Evolutionary conservation across 192 early-diverging fungal species (phyloP).

Genomic region (Nowakowskiella sp.): DNA sequence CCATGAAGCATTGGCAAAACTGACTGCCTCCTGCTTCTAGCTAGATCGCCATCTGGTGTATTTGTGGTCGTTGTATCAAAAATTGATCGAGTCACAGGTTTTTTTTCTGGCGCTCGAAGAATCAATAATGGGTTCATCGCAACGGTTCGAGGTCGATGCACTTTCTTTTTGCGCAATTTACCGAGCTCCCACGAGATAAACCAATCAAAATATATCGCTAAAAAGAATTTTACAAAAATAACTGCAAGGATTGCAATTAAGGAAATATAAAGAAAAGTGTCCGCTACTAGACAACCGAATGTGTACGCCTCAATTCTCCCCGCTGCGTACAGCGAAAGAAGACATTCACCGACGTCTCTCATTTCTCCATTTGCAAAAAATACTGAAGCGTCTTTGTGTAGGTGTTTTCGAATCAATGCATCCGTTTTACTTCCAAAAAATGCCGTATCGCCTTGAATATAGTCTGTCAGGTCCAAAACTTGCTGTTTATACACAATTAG

Average conservation of each 20-base stretch:
- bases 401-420: slow-evolving; percentile 8
- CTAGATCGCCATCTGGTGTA: no score
- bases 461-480: slow-evolving; percentile 28
- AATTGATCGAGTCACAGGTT: no score
- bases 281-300: slow-evolving; percentile 24
- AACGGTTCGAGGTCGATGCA: background rate
- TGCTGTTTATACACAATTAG: slow-evolving; percentile 22
- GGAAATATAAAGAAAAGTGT: slow-evolving; percentile 29
- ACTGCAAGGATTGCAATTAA: slow-evolving; percentile 27
- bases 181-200: slow-evolving; percentile 70
- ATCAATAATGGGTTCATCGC: no score
- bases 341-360: slow-evolving; percentile 15
- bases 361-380: slow-evolving; percentile 11
- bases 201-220: slow-evolving; percentile 77
- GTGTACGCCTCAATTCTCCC: slow-evolving; percentile 18
- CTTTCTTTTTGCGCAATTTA: slow-evolving; percentile 33
- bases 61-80: no score
- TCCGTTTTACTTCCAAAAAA: slow-evolving; percentile 15
- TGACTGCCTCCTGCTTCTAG: no score
- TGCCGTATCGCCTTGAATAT: slow-evolving; percentile 8
- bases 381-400: slow-evolving; percentile 14
- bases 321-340: slow-evolving; percentile 17
- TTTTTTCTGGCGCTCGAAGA: no score
- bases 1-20: no score
- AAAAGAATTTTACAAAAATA: slow-evolving; percentile 43